Evolutionary conservation across 78 protist genomes (phyloP).

Genomic region (Monosiga brevicollis): DNA sequence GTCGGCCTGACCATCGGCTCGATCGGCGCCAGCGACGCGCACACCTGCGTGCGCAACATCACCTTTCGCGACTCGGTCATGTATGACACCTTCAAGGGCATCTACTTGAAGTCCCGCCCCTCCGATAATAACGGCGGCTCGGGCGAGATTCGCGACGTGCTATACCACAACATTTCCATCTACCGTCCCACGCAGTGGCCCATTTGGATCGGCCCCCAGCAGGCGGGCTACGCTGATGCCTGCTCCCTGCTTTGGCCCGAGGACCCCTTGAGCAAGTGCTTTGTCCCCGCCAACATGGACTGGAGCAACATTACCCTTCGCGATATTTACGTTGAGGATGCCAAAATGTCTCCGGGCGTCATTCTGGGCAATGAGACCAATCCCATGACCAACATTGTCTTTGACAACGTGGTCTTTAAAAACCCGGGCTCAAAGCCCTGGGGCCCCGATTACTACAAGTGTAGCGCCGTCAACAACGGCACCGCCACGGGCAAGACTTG

Average conservation of each 20-base stretch:
- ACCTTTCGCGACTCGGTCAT: constrained; percentile 52
- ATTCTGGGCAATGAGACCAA: constrained; percentile 32
- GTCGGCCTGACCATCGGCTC: constrained; percentile 46
- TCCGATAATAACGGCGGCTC: background rate
- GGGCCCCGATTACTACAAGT: constrained; percentile 20
- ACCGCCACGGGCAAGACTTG: constrained; percentile 19
- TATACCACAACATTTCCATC: constrained; percentile 46
- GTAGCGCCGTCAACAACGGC: constrained; percentile 29
- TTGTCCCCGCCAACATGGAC: constrained; percentile 25
- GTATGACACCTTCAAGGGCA: constrained; percentile 45
- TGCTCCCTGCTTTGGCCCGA: constrained; percentile 43
- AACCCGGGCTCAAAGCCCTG: constrained; percentile 1
- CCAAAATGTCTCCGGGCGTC: constrained; percentile 29
- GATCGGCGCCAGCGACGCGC: constrained; percentile 9
- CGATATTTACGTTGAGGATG: constrained; percentile 12
- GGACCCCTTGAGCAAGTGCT: constrained; percentile 20
- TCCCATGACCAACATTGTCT: constrained; percentile 29
- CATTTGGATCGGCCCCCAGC: constrained; percentile 64
- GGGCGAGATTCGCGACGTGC: constrained; percentile 20
- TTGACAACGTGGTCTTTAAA: constrained; percentile 32
- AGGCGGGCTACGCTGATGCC: constrained; percentile 27
- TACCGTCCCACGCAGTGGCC: constrained; percentile 28
- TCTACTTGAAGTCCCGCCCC: constrained; percentile 39
- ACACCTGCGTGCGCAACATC: constrained; percentile 38
- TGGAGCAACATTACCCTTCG: constrained; percentile 35